Percentiles rank a stretch among this genome's conserved stretches.
phyloP scores from a whole-genome alignment of 345 rosid genomes.

The Salix koriyanagi region DNA sequence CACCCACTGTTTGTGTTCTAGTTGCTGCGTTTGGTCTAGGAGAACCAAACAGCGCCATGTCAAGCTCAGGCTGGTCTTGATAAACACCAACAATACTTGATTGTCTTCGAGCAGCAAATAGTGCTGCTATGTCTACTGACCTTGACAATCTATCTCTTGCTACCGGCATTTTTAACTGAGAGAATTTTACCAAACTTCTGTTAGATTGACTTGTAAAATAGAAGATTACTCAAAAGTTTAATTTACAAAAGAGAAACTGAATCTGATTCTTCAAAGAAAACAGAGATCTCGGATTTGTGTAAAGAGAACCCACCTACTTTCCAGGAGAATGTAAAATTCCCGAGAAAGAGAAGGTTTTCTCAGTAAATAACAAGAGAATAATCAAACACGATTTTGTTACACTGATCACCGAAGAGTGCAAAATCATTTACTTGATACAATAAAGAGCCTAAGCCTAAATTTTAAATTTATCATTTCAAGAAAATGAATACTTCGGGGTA shows the following conservation, averaged over 20 bases:
- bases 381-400: not conserved
- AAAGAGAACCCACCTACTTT: not conserved
- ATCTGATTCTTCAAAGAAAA: too few relatives aligned
- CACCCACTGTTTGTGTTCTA: conserved; percentile 6
- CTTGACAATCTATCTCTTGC: conserved; percentile 63
- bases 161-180: conserved; percentile 45
- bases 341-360: not conserved
- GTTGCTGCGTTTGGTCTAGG: conserved; percentile 13
- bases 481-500: not conserved
- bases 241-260: not conserved
- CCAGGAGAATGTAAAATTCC: not conserved
- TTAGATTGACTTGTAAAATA: not conserved
- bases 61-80: conserved; percentile 29
- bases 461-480: too few relatives aligned
- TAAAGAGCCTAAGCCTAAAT: too few relatives aligned
- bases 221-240: not conserved
- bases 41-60: conserved; percentile 18
- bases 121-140: conserved; percentile 44
- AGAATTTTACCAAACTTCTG: not conserved
- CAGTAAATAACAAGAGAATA: not conserved
- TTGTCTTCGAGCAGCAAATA: conserved; percentile 40
- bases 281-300: not conserved
- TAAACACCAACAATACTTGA: conserved; percentile 27
- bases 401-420: not conserved
- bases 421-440: too few relatives aligned